Evolutionary conservation across 139 green algal species (phyloP).

Genomic region (Nannochloris sp.): DNA sequence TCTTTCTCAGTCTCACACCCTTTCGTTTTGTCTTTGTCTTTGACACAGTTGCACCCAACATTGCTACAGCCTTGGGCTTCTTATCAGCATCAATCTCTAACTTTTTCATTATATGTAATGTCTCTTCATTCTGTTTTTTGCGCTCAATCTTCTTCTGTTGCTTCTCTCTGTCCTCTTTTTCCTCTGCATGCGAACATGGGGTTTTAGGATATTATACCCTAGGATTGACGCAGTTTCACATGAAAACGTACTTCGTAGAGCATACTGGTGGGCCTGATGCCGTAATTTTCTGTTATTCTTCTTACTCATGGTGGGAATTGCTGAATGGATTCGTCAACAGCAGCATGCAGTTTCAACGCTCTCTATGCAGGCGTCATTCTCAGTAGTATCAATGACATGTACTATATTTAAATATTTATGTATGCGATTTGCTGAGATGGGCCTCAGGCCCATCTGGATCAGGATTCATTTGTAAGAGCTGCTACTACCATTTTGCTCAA

Average conservation of each 20-base stretch:
- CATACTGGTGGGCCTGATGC: constrained; percentile 2
- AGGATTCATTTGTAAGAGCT: too few species aligned
- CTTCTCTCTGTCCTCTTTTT: constrained; percentile 14
- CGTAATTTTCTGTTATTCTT: constrained; percentile 24
- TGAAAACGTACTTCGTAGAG: constrained; percentile 10
- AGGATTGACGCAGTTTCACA: not conserved
- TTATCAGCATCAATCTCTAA: constrained; percentile 4
- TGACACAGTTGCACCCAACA: constrained; percentile 2
- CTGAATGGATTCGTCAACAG: not conserved
- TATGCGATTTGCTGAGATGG: too few species aligned
- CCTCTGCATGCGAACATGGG: constrained; percentile 9
- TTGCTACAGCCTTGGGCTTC: not conserved
- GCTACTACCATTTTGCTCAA: too few species aligned
- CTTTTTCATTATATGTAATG: not conserved
- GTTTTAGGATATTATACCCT: too few species aligned
- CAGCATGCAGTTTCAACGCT: not conserved
- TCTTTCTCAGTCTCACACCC: constrained; percentile 18
- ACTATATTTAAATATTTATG: too few species aligned
- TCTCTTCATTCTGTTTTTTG: constrained; percentile 14
- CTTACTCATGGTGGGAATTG: constrained; percentile 12
- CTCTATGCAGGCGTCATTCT: too few species aligned
- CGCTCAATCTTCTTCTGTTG: constrained; percentile 13
- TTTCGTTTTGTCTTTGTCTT: constrained; percentile 14
- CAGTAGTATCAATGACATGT: too few species aligned
- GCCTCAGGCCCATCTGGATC: too few species aligned